These are phyloP conservation scores for Coemansia nantahalensis DNA, from an alignment of 192 early-diverging fungal genomes.

Conservation along the genomic window DNA sequence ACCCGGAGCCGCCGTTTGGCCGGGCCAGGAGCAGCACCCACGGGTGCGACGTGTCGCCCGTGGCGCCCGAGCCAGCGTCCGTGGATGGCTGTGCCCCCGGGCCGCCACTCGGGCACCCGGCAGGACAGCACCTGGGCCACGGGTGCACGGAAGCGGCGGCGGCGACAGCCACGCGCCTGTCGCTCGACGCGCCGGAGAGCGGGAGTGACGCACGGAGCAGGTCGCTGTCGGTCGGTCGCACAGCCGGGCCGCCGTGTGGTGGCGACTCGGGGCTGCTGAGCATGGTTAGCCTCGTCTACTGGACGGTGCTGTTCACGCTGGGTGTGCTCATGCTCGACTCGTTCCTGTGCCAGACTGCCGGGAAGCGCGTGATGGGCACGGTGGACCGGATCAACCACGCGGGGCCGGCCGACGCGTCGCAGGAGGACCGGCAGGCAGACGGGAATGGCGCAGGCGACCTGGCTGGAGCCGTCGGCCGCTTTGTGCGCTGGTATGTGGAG, in stretches of 20 bases:
- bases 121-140: too few relatives aligned
- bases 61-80: not conserved
- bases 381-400: conserved; percentile 42
- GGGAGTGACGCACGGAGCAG: too few relatives aligned
- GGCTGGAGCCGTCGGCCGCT: conserved; percentile 26
- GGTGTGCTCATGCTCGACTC: conserved; percentile 54
- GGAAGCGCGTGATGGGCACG: conserved; percentile 51
- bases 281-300: conserved; percentile 46
- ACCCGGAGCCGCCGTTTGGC: not conserved
- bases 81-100: not conserved
- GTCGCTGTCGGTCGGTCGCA: not conserved
- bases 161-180: too few relatives aligned
- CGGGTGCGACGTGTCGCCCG: conserved; percentile 9
- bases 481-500: conserved; percentile 52
- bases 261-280: conserved; percentile 22
- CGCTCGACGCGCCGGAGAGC: too few relatives aligned
- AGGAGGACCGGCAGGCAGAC: not conserved
- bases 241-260: too few relatives aligned
- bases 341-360: conserved; percentile 50
- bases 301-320: conserved; percentile 52
- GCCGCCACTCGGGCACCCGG: not conserved
- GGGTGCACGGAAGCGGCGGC: too few relatives aligned
- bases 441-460: conserved; percentile 1
- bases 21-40: conserved; percentile 16
- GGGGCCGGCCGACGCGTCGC: not conserved